Base-by-base conservation (phyloP, 352 stramenopile species). In the Saprolegnia parasitica region DNA sequence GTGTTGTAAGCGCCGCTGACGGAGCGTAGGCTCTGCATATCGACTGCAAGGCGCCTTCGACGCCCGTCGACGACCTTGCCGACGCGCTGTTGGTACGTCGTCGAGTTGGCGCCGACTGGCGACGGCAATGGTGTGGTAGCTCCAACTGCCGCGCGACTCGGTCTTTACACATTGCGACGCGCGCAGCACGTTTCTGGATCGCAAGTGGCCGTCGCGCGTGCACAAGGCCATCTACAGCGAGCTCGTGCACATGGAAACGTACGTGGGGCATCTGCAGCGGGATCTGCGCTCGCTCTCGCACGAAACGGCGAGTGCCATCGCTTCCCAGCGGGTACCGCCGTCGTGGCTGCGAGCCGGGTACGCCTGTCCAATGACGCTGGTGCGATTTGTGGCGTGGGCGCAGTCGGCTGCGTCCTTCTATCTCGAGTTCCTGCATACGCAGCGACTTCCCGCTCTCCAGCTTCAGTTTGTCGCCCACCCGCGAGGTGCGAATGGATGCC, bases 91-190 rank as follows among this genome's bases (percentile, higher is more conserved):
- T 66, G 32, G 23, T 66, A 29, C 32, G 26, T 42, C 26, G 10
- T 61, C 16, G 15, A 0, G 40, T 37, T 29, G 46, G 13, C 39
- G 18, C 35, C 35, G 1, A 60, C 35, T 2, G 20, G 2, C 9
- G 35, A 1, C 20, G 4, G 1, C 20, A 18, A 60, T 24, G 35
- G 11, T 24, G 2, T 21, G 4, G 24, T 68, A 70, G 63, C 55
- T 70, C 24, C 63, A 70, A 70, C 49, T 70, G n/a, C 63, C 63
- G 29, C 47, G 55, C 20, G 46, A 58, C 11, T 32, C 49, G 3
- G 46, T 21, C 16, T 70, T 70, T 24, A 35, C 49, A 18, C 63
- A 70, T 23, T 18, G 23, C 9, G 50, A 60, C 13, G 11, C 49
- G 2, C 42, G 63, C 3, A 61, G 29, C 4, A 45, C 46, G 29